These are phyloP conservation scores for Naganishia vishniacii DNA, from an alignment of 768 basidiomycete species.

Conservation along the genomic window DNA sequence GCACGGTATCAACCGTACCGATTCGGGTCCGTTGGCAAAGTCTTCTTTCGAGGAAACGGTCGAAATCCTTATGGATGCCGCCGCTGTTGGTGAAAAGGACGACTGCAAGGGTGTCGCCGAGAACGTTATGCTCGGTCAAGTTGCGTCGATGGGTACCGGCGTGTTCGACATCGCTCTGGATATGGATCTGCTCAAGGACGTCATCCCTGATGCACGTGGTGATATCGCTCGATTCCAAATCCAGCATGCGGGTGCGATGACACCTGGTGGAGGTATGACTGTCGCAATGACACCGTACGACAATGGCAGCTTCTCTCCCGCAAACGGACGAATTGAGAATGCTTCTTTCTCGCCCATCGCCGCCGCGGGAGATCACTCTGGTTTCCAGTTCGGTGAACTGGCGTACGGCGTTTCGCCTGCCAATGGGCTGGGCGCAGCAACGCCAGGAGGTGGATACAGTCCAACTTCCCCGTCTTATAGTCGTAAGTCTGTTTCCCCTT, in stretches of 20 bases:
- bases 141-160: constrained; percentile 99
- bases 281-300: constrained; percentile 94
- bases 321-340: constrained; percentile 72
- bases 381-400: constrained; percentile 65
- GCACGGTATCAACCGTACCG: constrained; percentile 97
- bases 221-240: constrained; percentile 45
- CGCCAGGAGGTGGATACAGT: constrained; percentile 73
- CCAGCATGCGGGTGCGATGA: constrained; percentile 45
- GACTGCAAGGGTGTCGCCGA: constrained; percentile 98
- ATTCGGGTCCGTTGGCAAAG: constrained; percentile 97
- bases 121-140: constrained; percentile 97
- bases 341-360: constrained; percentile 94
- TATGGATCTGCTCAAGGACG: constrained; percentile 97
- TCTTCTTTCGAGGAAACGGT: constrained; percentile 99
- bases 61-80: constrained; percentile 97
- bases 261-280: constrained; percentile 41
- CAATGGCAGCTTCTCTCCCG: constrained; percentile 78
- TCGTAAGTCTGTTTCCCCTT: constrained; percentile 49
- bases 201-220: constrained; percentile 90
- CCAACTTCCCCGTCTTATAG: constrained; percentile 74
- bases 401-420: constrained; percentile 66
- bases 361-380: constrained; percentile 75
- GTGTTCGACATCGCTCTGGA: constrained; percentile 92
- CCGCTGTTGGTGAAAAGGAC: constrained; percentile 94
- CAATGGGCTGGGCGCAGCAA: constrained; percentile 20